phyloP scores from a whole-genome alignment of 1,139 yeast species.

The Taphrina deformans region DNA sequence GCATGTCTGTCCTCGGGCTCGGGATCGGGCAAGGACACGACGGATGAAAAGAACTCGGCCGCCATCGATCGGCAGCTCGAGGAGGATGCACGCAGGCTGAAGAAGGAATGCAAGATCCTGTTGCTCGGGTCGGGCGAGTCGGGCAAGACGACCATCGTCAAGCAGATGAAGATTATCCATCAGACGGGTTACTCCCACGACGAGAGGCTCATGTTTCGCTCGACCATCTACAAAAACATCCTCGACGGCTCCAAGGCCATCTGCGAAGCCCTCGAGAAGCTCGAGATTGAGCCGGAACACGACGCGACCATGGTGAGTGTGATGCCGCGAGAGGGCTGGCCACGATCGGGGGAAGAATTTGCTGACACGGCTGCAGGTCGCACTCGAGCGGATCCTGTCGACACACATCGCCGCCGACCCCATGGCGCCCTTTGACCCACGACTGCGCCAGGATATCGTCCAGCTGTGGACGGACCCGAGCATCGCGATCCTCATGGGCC shows the following conservation, averaged over 20 bases:
- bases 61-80: constrained; percentile 38
- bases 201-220: constrained; percentile 77
- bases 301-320: constrained; percentile 18
- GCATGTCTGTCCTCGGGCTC: constrained; percentile 19
- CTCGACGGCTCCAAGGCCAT: constrained; percentile 83
- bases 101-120: constrained; percentile 57
- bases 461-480: constrained; percentile 60
- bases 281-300: constrained; percentile 9
- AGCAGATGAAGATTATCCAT: constrained; percentile 83
- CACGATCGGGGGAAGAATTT: neutral
- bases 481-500: constrained; percentile 59
- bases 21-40: constrained; percentile 7
- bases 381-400: constrained; percentile 31
- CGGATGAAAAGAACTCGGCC: constrained; percentile 24
- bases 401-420: constrained; percentile 38
- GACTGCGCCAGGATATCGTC: constrained; percentile 41
- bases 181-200: constrained; percentile 79
- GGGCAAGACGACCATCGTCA: constrained; percentile 91
- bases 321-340: neutral
- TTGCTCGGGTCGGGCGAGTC: constrained; percentile 91
- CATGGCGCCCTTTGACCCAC: constrained; percentile 36
- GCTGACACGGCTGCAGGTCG: constrained; percentile 13
- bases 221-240: constrained; percentile 91
- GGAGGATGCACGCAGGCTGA: constrained; percentile 39
- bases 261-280: constrained; percentile 33